Evolutionary conservation across 352 stramenopile genomes (phyloP), one percentile per base, ranked within the genome.

Genomic region (Aphanomyces astaci): DNA sequence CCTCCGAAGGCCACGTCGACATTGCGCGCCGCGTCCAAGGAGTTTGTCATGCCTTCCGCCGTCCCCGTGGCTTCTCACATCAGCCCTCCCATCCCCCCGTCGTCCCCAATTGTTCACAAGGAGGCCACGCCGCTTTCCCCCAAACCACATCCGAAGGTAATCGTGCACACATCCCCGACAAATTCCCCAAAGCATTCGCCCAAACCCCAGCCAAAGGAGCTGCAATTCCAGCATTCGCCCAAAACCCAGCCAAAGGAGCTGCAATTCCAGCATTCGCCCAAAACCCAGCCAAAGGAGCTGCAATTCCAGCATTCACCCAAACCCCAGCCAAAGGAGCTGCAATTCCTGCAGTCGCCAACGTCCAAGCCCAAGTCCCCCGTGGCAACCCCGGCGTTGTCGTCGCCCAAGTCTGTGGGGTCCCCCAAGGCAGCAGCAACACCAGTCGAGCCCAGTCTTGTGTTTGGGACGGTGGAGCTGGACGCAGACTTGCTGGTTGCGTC

Each of bases 1-100:
- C 4, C 73, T 67, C 75, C 74, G 48, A 73, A 75, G 36, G 4
- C 25, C 11, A 54, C 48, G 10, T 70, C 55, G 31, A 70, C 36
- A 24, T 49, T 70, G 25, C 51, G 63, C 13, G 55, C 48, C 15
- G 63, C 27, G 7, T 10, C 25, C 15, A 11, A 32, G 3, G 56
- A 46, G 13, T 65, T 65, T 36, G 56, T 65, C 10, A 28, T 49
- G 24, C 30, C 31, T 28, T 51, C 56, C 3, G 2, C 33, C 10
- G 25, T 25, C n/a, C 22, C 54, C 0, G 24, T 30, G 27, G 30
- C 32, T 22, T 13, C 55, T 25, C 55, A 28, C 0, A n/a, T 30
- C 0, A 30, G n/a, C 27, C 30, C 51, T 36, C 51, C 51, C 11
- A 59, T 33, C 31, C 56, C 56, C 5, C 55, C 55, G 19, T 13